Evolutionary conservation across 177 flowering plant genomes (phyloP), one percentile per base, ranked within the genome.

Genomic region (Vitis hybrid): DNA sequence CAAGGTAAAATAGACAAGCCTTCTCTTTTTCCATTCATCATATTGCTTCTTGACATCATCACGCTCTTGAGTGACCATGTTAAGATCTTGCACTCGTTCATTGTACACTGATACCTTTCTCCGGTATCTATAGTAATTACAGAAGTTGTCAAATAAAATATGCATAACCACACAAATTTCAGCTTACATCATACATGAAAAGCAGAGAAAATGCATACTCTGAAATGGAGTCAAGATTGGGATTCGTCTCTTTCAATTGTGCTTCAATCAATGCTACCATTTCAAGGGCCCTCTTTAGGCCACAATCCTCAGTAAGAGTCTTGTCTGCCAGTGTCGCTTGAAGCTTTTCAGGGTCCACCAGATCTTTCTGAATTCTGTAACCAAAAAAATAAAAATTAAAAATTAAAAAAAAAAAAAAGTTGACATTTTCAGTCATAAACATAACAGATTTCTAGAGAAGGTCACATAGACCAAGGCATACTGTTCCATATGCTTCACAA

Each of bases 161-260:
- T 27, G 59, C 20, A 4, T 9, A 14, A 63, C 10, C n/a, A 69
- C 24, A 64, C 62, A 35, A 69, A 48, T 11, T 3, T 2, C 14
- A 58, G 12, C 2, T 8, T 3, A 54, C 9, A 15, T 24, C n/a
- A 12, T 32, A 3, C 3, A 35, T 14, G 49, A 17, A 21, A 57
- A 8, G 4, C 56, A 24, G 55, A 53, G 24, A 53, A 73, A 51
- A 11, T 18, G 13, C 83, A 64, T 91, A 96, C 99, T 96, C 99
- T 68, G 96, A 54, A 35, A 96, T 94, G 64, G 99, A 93, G 70
- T 96, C 99, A 76, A 96, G 95, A 82, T 94, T 96, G 59, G 99
- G 99, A 76, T 85, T 94, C 97, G 94, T 85, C 71, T 96, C 98
- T 82, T 94, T 93, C 76, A 96, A 66, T 71, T 96, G 97, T 61